A percentile compares a stretch with the other conserved stretches of the same genome.
phyloP scores from a whole-genome alignment of 1,284 basidiomycete species.

The Acaromyces ingoldii region DNA sequence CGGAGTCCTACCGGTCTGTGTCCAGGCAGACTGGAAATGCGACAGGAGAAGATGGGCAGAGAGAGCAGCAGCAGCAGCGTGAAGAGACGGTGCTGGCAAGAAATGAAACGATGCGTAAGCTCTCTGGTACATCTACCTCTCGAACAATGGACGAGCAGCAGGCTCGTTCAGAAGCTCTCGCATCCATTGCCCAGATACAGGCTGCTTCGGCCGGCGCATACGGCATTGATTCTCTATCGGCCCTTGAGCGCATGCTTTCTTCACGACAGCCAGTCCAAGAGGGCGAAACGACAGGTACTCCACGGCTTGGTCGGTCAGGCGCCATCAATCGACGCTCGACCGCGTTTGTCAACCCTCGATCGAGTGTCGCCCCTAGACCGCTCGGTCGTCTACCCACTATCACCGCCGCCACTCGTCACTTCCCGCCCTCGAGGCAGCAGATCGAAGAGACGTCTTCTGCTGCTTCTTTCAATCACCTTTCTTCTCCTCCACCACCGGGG shows the following conservation, averaged over 20 bases:
- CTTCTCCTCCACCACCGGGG: neutral
- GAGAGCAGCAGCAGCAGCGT: neutral
- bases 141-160: constrained; percentile 2
- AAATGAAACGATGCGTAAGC: no score
- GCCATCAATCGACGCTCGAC: constrained; percentile 10
- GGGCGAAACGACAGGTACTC: neutral
- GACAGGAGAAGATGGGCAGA: neutral
- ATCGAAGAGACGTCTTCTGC: neutral
- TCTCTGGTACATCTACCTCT: no score
- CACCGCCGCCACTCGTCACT: constrained; percentile 11
- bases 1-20: neutral
- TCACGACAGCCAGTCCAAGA: neutral
- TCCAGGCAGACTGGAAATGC: neutral
- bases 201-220: no score
- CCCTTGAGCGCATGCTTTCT: neutral
- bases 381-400: constrained; percentile 13
- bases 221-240: neutral
- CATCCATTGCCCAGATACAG: neutral
- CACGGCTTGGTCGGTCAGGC: constrained; percentile 5
- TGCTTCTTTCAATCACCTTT: neutral
- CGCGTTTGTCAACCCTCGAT: constrained; percentile 11
- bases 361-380: constrained; percentile 8
- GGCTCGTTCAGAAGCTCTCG: neutral
- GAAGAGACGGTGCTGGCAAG: neutral
- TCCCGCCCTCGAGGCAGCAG: constrained; percentile 8